These are phyloP conservation scores for Xylariomycetidae sp. DNA, from an alignment of 2,329 filamentous ascomycete genomes.

Conservation along the genomic window DNA sequence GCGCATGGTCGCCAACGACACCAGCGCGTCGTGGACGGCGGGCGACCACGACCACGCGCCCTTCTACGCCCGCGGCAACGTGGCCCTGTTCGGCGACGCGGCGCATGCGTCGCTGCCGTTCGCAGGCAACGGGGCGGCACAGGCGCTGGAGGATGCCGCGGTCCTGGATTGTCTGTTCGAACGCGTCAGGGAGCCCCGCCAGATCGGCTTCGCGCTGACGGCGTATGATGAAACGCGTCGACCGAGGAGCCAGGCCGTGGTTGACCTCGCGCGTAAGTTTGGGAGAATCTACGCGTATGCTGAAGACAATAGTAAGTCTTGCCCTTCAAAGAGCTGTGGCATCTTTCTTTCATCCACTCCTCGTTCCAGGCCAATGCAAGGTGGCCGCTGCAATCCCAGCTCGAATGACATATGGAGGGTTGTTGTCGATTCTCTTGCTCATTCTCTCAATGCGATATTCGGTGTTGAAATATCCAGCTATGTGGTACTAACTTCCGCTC, in stretches of 20 bases:
- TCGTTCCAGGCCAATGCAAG: no score
- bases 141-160: constrained; percentile 33
- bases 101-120: constrained; percentile 31
- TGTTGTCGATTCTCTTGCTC: no score
- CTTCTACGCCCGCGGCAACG: constrained; percentile 18
- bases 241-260: constrained; percentile 25
- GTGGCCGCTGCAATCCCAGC: no score
- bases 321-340: no score
- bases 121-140: constrained; percentile 31
- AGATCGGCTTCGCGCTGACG: constrained; percentile 18
- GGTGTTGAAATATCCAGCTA: no score
- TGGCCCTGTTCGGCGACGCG: constrained; percentile 29
- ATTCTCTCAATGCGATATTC: no score
- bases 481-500: no score
- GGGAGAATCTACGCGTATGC: constrained; percentile 23
- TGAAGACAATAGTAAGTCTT: constrained; percentile 19
- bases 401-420: no score
- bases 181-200: constrained; percentile 5
- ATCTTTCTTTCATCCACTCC: no score
- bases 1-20: constrained; percentile 23
- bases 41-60: constrained; percentile 31
- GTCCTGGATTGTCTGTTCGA: constrained; percentile 23
- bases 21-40: constrained; percentile 26
- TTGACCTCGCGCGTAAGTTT: constrained; percentile 25
- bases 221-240: constrained; percentile 25